Percentiles rank a stretch among this genome's conserved stretches.
These are phyloP conservation scores for Ascoidea tarda DNA, from an alignment of 805 yeast genomes.

Conservation along the genomic window DNA sequence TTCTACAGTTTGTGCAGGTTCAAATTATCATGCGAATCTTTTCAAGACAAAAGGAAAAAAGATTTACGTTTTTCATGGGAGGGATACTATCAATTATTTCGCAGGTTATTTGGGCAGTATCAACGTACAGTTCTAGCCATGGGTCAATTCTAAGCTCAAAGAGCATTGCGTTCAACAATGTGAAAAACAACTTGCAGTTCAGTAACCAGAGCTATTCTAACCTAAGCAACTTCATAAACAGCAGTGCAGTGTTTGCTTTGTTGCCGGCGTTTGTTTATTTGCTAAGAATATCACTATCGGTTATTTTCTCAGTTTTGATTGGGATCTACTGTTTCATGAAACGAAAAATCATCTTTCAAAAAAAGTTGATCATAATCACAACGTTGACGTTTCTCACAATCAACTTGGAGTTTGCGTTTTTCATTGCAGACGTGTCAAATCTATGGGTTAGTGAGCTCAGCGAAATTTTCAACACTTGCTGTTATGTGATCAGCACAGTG, in stretches of 20 bases:
- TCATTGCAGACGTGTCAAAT: slow-evolving; percentile 63
- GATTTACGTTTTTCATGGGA: slow-evolving; percentile 48
- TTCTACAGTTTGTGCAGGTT: slow-evolving; percentile 55
- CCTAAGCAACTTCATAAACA: slow-evolving; percentile 3
- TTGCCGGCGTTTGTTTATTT: slow-evolving; percentile 65
- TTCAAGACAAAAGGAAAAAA: slow-evolving; percentile 52
- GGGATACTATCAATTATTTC: slow-evolving; percentile 35
- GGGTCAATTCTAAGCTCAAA: slow-evolving; percentile 14
- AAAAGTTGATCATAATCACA: slow-evolving; percentile 39
- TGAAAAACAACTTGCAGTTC: no score
- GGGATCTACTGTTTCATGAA: slow-evolving; percentile 40
- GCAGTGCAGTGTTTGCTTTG: slow-evolving; percentile 33
- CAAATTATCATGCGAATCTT: slow-evolving; percentile 58
- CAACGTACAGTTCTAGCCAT: slow-evolving; percentile 26
- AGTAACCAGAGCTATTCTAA: no score
- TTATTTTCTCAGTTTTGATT: slow-evolving; percentile 53
- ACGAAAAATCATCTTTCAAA: slow-evolving; percentile 33
- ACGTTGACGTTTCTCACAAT: slow-evolving; percentile 39
- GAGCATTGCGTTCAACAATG: not conserved
- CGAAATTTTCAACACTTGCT: slow-evolving; percentile 58
- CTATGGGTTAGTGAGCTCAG: slow-evolving; percentile 64
- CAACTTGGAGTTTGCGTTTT: slow-evolving; percentile 51
- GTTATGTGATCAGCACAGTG: slow-evolving; percentile 58
- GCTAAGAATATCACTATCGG: slow-evolving; percentile 55
- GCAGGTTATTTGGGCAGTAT: slow-evolving; percentile 57